Base-by-base conservation (phyloP, 352 stramenopile species). In the Hyaloperonospora brassicae region DNA sequence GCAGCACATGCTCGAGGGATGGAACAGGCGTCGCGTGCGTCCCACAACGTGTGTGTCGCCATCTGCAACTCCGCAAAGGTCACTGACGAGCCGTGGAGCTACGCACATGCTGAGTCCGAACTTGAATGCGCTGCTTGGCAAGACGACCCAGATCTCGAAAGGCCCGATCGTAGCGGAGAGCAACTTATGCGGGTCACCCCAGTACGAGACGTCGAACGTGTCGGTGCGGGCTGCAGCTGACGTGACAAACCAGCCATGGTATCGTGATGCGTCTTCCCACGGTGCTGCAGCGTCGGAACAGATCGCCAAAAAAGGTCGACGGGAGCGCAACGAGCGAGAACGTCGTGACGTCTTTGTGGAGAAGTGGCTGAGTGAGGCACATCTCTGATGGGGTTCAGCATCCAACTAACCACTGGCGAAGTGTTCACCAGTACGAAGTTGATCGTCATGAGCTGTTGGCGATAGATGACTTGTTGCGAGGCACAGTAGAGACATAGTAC, bases 61-160 rank as follows among this genome's bases (percentile, higher is more conserved):
- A 95, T 98, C 60, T 92, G 97, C 82, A 98, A 98, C 61, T 86
- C 98, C 38, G 94, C 95, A n/a, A 89, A 94, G 62, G 86, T 89
- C 0, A 97, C 97, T 52, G 80, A 86, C 50, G 84, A 91, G 62
- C 84, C 77, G 55, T 70, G 65, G 69, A 31, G 59, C 82, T 49
- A 57, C 78, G 53, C 64, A 96, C 47, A 86, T 98, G 59, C 93
- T 95, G 40, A 84, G 73, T 34, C 96, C 91, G 46, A 97, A 98
- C 79, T 86, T 88, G 50, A 76, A 79, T 24, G 78, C 73, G 31
- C 64, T 98, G 24, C 86, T 98, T 23, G 80, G 97, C 67, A 93
- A 95, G 64, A 68, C 98, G 7, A 62, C 98, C 9, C 68, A 93
- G 50, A 95, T 90, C 3, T 92, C 84, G 46, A 89, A 96, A 55